Evolutionary conservation across 2,329 filamentous ascomycete species (phyloP).

Genomic region (Verticillium klebahnii): DNA sequence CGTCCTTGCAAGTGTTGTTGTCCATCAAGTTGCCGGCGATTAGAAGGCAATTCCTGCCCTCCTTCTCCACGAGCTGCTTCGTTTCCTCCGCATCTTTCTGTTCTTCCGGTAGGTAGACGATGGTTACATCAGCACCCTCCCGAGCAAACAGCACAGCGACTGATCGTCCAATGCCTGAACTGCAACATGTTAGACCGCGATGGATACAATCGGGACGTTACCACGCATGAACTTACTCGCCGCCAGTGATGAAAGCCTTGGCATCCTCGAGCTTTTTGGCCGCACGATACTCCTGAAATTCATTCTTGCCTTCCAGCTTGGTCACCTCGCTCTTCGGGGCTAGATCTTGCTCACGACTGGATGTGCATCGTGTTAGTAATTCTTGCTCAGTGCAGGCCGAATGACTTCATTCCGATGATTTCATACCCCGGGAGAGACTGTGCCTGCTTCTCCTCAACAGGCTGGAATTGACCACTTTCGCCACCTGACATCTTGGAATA

Average conservation of each 20-base stretch:
- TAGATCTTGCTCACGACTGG: constrained; percentile 30
- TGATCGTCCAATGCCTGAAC: constrained; percentile 50
- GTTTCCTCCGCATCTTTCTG: constrained; percentile 51
- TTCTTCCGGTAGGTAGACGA: constrained; percentile 52
- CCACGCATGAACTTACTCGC: constrained; percentile 37
- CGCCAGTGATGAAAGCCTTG: constrained; percentile 51
- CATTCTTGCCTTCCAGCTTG: constrained; percentile 31
- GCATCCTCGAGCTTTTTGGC: constrained; percentile 43
- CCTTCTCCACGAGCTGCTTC: constrained; percentile 45
- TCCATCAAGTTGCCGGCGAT: constrained; percentile 44
- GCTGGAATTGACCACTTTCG: constrained; percentile 26
- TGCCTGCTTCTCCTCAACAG: constrained; percentile 26
- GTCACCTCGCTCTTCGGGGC: constrained; percentile 34
- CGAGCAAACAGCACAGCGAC: constrained; percentile 52
- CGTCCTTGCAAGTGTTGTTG: constrained; percentile 42
- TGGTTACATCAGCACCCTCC: constrained; percentile 52
- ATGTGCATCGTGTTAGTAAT: neutral
- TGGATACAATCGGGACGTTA: neutral
- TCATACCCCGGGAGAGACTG: constrained; percentile 33
- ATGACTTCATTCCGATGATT: neutral
- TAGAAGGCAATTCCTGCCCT: constrained; percentile 41
- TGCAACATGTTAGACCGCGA: constrained; percentile 12
- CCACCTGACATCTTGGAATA: constrained; percentile 5
- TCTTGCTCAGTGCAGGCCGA: neutral
- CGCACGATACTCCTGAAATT: constrained; percentile 33